Evolutionary conservation across 2,329 filamentous ascomycete species (phyloP).

Genomic region (Claviceps spartinae): DNA sequence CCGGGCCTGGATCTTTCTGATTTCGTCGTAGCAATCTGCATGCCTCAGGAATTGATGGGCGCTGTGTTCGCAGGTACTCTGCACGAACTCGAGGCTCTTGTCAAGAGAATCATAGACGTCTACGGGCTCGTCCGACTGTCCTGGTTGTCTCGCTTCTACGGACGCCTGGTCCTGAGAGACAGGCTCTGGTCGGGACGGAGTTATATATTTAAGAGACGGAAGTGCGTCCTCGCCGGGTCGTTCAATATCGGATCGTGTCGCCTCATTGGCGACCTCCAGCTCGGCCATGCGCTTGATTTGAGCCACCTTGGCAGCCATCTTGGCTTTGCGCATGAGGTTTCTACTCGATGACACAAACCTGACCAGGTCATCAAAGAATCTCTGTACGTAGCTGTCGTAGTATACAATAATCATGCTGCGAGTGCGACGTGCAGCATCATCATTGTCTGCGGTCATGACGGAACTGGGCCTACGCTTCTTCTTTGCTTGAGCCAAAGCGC

Average conservation of each 20-base stretch:
- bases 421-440: slow-evolving; percentile 47
- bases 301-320: slow-evolving; percentile 65
- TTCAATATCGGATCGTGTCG: slow-evolving; percentile 25
- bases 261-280: slow-evolving; percentile 40
- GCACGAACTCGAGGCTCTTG: slow-evolving; percentile 64
- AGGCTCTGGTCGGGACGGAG: slow-evolving; percentile 20
- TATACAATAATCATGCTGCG: slow-evolving; percentile 75
- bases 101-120: slow-evolving; percentile 63
- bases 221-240: slow-evolving; percentile 17
- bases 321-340: slow-evolving; percentile 76
- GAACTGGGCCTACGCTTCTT: slow-evolving; percentile 39
- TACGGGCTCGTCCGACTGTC: slow-evolving; percentile 4
- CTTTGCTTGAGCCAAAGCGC: slow-evolving; percentile 33
- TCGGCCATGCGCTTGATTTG: slow-evolving; percentile 48
- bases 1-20: slow-evolving; percentile 53
- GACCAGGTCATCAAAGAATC: slow-evolving; percentile 69
- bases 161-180: slow-evolving; percentile 13
- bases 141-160: not conserved
- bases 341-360: slow-evolving; percentile 67
- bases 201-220: slow-evolving; percentile 28
- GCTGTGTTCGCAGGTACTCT: slow-evolving; percentile 70
- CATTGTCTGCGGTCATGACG: slow-evolving; percentile 34
- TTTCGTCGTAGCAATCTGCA: slow-evolving; percentile 68
- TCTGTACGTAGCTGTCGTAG: slow-evolving; percentile 80
- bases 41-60: slow-evolving; percentile 84